Conservation (phyloP, 1,284 basidiomycete genomes). For the Ustilago bromivora region DNA sequence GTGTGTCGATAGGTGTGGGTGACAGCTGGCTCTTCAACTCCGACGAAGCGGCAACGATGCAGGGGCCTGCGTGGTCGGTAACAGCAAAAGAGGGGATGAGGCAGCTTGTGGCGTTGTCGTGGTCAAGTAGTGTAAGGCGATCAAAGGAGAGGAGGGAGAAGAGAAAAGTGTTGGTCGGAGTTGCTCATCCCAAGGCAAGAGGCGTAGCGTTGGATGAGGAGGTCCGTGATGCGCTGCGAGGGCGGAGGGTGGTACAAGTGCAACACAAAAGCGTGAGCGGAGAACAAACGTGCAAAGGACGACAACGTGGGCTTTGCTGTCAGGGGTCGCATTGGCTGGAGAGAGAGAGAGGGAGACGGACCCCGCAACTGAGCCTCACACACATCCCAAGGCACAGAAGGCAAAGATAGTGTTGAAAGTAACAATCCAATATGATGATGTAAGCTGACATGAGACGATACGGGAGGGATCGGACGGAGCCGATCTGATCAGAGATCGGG, state of each 20-base stretch:
- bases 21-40: constrained; percentile 8
- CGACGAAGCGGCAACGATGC: constrained; percentile 13
- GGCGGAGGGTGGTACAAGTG: constrained; percentile 1
- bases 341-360: not conserved
- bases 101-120: not conserved
- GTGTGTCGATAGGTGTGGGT: not conserved
- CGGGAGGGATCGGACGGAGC: too few species aligned
- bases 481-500: too few species aligned
- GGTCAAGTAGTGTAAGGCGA: not conserved
- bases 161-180: constrained; percentile 6
- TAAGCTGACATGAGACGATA: too few species aligned
- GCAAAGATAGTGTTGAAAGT: too few species aligned
- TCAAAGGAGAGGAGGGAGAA: not conserved
- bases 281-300: not conserved
- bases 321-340: not conserved
- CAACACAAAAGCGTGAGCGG: not conserved
- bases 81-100: not conserved
- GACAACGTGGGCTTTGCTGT: constrained; percentile 5
- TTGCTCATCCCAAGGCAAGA: not conserved
- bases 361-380: too few species aligned
- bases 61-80: constrained; percentile 5
- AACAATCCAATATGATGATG: too few species aligned
- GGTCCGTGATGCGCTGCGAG: not conserved
- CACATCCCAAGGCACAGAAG: too few species aligned
- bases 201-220: too few species aligned